Base-by-base conservation (phyloP, 1,139 yeast species). In the Arxiozyma bovina region DNA sequence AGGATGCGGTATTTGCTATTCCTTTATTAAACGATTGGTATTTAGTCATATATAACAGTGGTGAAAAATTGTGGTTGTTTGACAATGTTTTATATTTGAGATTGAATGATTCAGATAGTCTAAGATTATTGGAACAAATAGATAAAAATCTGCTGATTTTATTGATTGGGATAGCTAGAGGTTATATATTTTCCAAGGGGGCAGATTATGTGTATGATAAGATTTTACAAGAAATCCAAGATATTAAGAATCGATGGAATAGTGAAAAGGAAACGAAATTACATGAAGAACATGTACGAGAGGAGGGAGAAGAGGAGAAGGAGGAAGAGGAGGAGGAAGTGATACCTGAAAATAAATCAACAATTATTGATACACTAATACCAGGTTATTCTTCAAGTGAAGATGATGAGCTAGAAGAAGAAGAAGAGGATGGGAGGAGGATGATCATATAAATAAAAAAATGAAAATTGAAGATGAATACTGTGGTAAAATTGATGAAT, bases 161-260 rank as follows among this genome's bases (percentile, higher is more conserved):
- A 42, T 58, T 77, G 54, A 65, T 78, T 17, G 83, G 80, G 0
- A 65, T 71, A 41, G 75, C 80, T 4, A 67, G 83, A 41, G 83
- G 83, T 0, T 62, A 75, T 30, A 40, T 43, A 15, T 43, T 49
- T n/a, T 27, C 49, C 7, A 55, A 51, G 11, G 22, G 42, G 8
- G 47, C 57, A 15, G 51, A 54, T 42, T 55, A 61, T n/a, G 56
- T 72, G 11, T 67, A 61, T 48, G 61, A 61, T 8, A 64, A 61
- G 30, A 48, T 60, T 11, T 53, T 60, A 3, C 57, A 60, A 9
- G 60, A 60, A 23, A 53, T 62, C 21, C 53, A 55, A 17, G 52
- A 56, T 41, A 48, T 55, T 12, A 61, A 57, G 40, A 42, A 38
- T 9, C 40, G n/a, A 34, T 34, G 40, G 40, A 34, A 34, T 34